These are phyloP conservation scores for Podochytrium sp. DNA, from an alignment of 192 early-diverging fungal species.

Conservation along the genomic window DNA sequence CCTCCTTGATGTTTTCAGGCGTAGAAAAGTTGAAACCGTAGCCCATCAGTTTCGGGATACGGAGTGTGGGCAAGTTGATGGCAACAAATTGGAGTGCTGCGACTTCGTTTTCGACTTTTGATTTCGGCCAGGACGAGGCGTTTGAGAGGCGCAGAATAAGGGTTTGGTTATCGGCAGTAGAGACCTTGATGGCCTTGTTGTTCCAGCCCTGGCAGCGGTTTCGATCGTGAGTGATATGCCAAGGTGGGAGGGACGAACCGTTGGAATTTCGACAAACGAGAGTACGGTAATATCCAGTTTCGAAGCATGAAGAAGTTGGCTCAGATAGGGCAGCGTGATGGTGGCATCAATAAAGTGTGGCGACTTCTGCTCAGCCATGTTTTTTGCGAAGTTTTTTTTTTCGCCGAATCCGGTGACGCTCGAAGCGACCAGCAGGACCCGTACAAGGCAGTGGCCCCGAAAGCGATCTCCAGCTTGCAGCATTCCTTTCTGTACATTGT, in stretches of 20 bases:
- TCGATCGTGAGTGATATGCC: neutral
- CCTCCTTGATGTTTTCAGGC: neutral
- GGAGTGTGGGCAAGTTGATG: neutral
- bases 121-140: constrained; percentile 17
- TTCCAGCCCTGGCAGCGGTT: constrained; percentile 22
- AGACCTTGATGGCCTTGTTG: constrained; percentile 32
- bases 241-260: neutral
- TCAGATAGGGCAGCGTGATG: neutral
- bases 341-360: constrained; percentile 24
- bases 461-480: too few species aligned
- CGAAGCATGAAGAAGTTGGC: neutral
- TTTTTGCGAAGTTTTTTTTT: neutral
- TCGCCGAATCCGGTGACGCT: too few species aligned
- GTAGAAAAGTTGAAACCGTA: neutral
- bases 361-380: constrained; percentile 23
- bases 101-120: constrained; percentile 17
- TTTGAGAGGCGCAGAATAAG: constrained; percentile 19
- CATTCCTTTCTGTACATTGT: too few species aligned
- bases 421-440: too few species aligned
- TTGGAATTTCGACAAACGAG: constrained; percentile 6
- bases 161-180: neutral
- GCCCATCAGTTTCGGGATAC: neutral
- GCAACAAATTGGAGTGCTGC: neutral
- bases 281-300: neutral
- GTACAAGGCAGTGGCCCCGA: too few species aligned